phyloP scores from a whole-genome alignment of 1,284 basidiomycete genomes.

The Austroboletus novae-zelandiae region DNA sequence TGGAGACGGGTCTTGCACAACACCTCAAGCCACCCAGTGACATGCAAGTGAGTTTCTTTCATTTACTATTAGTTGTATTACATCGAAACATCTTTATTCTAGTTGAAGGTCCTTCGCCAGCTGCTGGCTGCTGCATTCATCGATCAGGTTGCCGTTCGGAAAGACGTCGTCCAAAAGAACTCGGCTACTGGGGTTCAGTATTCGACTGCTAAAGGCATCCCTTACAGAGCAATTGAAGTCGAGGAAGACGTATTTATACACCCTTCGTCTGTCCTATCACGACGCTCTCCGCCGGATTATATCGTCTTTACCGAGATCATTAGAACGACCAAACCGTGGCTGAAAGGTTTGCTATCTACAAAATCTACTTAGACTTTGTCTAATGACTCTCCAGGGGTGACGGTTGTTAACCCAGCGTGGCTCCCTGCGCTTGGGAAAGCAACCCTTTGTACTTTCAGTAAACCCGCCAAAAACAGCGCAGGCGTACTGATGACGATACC shows the following conservation, averaged over 20 bases:
- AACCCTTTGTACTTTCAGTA: constrained; percentile 85
- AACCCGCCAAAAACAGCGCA: constrained; percentile 71
- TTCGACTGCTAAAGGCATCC: constrained; percentile 74
- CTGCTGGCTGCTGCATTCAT: constrained; percentile 89
- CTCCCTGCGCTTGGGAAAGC: constrained; percentile 76
- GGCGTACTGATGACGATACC: constrained; percentile 73
- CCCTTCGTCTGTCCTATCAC: constrained; percentile 80
- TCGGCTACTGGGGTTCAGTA: constrained; percentile 64
- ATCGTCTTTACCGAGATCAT: constrained; percentile 84
- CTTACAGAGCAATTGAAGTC: constrained; percentile 85
- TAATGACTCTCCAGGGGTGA: constrained; percentile 57
- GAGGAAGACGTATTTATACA: constrained; percentile 92
- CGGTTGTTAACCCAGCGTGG: constrained; percentile 89
- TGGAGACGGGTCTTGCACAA: constrained; percentile 55
- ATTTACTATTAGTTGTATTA: background rate
- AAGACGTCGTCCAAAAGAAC: constrained; percentile 71
- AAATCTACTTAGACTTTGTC: background rate
- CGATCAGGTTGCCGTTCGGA: constrained; percentile 93
- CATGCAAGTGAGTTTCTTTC: constrained; percentile 55
- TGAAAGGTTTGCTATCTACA: constrained; percentile 62
- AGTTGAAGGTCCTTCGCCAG: constrained; percentile 92
- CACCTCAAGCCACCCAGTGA: constrained; percentile 72
- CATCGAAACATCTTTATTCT: constrained; percentile 10
- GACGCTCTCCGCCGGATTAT: constrained; percentile 79
- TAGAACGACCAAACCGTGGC: constrained; percentile 70